phyloP scores from a whole-genome alignment of 441 rosid species.

The Bruguiera hainesii region DNA sequence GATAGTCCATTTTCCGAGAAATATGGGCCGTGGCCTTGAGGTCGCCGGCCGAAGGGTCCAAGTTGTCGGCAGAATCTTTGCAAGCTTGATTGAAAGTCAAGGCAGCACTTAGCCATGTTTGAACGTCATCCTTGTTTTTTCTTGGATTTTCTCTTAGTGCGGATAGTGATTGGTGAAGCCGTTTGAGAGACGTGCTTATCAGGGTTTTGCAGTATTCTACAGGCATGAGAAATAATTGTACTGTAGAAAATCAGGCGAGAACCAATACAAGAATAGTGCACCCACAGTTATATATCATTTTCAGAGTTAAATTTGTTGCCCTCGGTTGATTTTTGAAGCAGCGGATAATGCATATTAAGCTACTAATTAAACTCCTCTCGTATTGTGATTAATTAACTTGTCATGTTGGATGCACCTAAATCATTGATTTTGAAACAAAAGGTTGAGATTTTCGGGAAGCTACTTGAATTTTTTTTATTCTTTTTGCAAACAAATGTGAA shows the following conservation, averaged over 20 bases:
- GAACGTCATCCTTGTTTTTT: slow-evolving; percentile 45
- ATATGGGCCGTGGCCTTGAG: slow-evolving; percentile 25
- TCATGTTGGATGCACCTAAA: no score
- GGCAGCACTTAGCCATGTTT: slow-evolving; percentile 80
- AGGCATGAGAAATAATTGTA: background rate
- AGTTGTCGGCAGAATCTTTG: slow-evolving; percentile 48
- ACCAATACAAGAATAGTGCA: background rate
- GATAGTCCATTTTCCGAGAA: slow-evolving; percentile 54
- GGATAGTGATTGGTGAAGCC: slow-evolving; percentile 46
- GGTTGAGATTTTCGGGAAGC: no score
- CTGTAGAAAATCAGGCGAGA: background rate
- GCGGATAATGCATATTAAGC: background rate
- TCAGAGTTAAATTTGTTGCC: background rate
- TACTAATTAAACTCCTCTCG: background rate
- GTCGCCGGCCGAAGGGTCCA: slow-evolving; percentile 17
- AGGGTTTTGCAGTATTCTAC: slow-evolving; percentile 55
- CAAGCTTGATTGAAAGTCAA: slow-evolving; percentile 69
- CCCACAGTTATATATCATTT: background rate
- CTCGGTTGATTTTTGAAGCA: background rate
- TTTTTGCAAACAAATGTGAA: no score
- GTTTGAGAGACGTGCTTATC: slow-evolving; percentile 48
- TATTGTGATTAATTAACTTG: background rate
- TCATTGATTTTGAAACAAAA: no score
- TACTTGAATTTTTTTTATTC: no score
- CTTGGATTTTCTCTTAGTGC: slow-evolving; percentile 41